A percentile compares a stretch with the other conserved stretches of the same genome.
These are phyloP conservation scores for Fusarium anguioides DNA, from an alignment of 2,329 filamentous ascomycete species.

Conservation along the genomic window DNA sequence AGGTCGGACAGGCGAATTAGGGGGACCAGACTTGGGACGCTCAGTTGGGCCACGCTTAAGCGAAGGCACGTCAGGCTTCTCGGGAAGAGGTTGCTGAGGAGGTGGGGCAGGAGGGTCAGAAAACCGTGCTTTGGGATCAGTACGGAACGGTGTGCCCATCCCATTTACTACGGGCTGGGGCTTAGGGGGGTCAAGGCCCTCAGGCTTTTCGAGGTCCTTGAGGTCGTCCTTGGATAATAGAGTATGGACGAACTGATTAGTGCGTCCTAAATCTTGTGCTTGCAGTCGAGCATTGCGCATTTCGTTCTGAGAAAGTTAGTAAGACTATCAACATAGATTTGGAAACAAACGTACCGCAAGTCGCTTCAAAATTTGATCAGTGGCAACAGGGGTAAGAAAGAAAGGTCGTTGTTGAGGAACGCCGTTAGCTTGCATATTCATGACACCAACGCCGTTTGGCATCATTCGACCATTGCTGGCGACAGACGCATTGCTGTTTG, in stretches of 20 bases:
- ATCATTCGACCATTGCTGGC: conserved; percentile 71
- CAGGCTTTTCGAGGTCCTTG: conserved; percentile 67
- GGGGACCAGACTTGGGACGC: conserved; percentile 68
- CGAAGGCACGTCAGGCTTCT: conserved; percentile 85
- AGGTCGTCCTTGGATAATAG: conserved; percentile 78
- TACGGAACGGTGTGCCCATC: conserved; percentile 66
- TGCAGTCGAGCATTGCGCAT: conserved; percentile 91
- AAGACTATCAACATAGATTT: background rate
- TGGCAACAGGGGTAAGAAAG: conserved; percentile 88
- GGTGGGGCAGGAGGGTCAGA: conserved; percentile 94
- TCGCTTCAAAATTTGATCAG: conserved; percentile 90
- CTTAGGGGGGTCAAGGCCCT: conserved; percentile 61
- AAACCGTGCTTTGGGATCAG: conserved; percentile 85
- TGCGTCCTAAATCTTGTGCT: conserved; percentile 84
- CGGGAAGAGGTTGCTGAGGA: conserved; percentile 90
- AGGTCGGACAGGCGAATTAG: conserved; percentile 69
- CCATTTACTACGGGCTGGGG: conserved; percentile 61
- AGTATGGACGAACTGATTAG: conserved; percentile 82
- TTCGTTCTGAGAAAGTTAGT: conserved; percentile 73
- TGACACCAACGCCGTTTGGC: conserved; percentile 54
- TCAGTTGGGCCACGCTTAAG: conserved; percentile 83
- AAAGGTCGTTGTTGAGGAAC: conserved; percentile 82
- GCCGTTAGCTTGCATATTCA: conserved; percentile 65
- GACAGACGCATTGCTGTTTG: conserved; percentile 73
- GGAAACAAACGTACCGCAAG: conserved; percentile 48